phyloP scores from a whole-genome alignment of 192 early-diverging fungal species.

The Phycomyces blakesleeanus region DNA sequence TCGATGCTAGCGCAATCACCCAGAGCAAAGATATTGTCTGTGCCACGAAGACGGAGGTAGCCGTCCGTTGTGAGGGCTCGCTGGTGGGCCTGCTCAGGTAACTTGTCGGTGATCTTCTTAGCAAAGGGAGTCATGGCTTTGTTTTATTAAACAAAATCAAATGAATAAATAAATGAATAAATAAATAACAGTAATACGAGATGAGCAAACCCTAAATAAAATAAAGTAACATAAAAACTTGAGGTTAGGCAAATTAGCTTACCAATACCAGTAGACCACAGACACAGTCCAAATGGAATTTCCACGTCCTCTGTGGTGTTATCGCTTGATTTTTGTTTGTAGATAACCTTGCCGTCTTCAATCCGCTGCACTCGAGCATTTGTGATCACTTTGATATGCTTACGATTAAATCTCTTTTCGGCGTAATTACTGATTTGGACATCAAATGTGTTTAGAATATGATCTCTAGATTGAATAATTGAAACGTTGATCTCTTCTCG shows the following conservation, averaged over 20 bases:
- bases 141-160: background rate
- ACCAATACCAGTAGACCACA: slow-evolving; percentile 60
- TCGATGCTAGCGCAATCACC: slow-evolving; percentile 75
- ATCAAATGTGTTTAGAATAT: slow-evolving; percentile 73
- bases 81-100: slow-evolving; percentile 51
- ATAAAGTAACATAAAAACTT: slow-evolving; percentile 6
- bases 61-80: slow-evolving; percentile 60
- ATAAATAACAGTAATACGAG: background rate
- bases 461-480: slow-evolving; percentile 66
- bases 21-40: slow-evolving; percentile 59
- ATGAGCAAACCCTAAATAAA: background rate
- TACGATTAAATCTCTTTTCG: slow-evolving; percentile 60
- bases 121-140: slow-evolving; percentile 53
- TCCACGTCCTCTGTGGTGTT: slow-evolving; percentile 24
- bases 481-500: slow-evolving; percentile 51
- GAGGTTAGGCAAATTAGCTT: background rate
- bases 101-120: slow-evolving; percentile 42
- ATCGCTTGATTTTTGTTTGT: slow-evolving; percentile 44
- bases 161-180: slow-evolving; percentile 19
- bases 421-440: slow-evolving; percentile 61
- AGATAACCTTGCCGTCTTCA: slow-evolving; percentile 50
- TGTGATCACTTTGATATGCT: slow-evolving; percentile 63
- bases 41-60: slow-evolving; percentile 54
- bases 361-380: slow-evolving; percentile 64
- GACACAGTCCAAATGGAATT: slow-evolving; percentile 45